phyloP scores from a whole-genome alignment of 257 asterid genomes.

The Solanum paucissectum region DNA sequence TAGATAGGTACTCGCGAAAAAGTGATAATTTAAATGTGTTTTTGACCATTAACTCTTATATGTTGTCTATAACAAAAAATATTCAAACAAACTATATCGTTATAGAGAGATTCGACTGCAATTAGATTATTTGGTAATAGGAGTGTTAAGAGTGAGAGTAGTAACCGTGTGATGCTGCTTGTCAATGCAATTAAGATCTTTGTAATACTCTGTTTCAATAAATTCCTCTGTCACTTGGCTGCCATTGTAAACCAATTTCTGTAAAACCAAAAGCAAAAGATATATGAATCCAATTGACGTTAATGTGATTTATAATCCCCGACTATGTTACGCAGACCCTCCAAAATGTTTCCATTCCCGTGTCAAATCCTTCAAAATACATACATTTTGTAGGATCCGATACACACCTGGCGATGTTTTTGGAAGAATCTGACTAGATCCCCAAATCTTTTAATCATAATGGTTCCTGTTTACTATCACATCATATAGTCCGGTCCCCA shows the following conservation, averaged over 20 bases:
- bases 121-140: neutral
- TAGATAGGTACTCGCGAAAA: neutral
- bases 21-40: neutral
- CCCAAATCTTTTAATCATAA: neutral
- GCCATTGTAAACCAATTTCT: slow-evolving; percentile 52
- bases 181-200: slow-evolving; percentile 60
- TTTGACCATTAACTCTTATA: neutral
- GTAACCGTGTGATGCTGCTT: slow-evolving; percentile 91
- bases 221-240: slow-evolving; percentile 50
- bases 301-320: neutral
- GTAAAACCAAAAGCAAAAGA: neutral
- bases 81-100: neutral
- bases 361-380: neutral
- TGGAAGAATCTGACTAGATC: neutral
- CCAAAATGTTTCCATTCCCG: neutral
- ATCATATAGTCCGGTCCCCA: neutral
- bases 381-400: neutral
- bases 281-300: neutral
- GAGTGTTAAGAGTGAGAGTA: neutral
- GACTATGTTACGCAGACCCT: neutral
- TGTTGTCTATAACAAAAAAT: neutral
- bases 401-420: neutral
- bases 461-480: neutral
- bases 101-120: neutral
- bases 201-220: slow-evolving; percentile 77